Conservation (phyloP, 805 yeast genomes). For the Cephaloascus albidus region DNA sequence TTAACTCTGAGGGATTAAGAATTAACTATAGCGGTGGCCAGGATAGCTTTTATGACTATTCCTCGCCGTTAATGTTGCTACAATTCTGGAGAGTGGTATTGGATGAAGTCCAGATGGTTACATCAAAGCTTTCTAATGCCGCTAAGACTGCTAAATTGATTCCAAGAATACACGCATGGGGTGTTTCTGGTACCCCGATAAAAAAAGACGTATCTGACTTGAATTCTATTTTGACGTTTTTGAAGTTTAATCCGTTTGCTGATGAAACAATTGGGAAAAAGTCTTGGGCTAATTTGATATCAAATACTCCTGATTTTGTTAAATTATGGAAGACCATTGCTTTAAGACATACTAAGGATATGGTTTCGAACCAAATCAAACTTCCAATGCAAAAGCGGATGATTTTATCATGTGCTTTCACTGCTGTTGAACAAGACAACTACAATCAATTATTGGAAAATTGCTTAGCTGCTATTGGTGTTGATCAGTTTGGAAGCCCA, state of each 20-base stretch:
- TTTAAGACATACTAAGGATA: constrained; percentile 74
- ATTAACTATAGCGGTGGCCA: not conserved
- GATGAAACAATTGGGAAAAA: constrained; percentile 7
- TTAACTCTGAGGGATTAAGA: not conserved
- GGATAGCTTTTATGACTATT: constrained; percentile 34
- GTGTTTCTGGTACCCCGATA: constrained; percentile 93
- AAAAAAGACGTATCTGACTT: constrained; percentile 59
- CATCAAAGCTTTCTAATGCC: constrained; percentile 61
- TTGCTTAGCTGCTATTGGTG: constrained; percentile 50
- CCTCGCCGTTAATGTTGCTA: constrained; percentile 72
- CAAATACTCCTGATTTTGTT: constrained; percentile 17
- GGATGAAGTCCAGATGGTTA: constrained; percentile 94
- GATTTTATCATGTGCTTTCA: constrained; percentile 64
- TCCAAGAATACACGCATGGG: constrained; percentile 91
- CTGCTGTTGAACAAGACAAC: constrained; percentile 77
- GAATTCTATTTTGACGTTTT: constrained; percentile 58
- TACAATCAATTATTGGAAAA: constrained; percentile 56
- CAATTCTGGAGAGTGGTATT: constrained; percentile 87
- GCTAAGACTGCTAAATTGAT: constrained; percentile 73
- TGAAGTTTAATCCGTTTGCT: constrained; percentile 59
- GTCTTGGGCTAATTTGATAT: not conserved
- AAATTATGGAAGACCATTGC: constrained; percentile 45
- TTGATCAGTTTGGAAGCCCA: constrained; percentile 44
- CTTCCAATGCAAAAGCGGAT: constrained; percentile 74
- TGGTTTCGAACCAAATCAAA: constrained; percentile 68